Evolutionary conservation across 2,329 filamentous ascomycete genomes (phyloP).

Genomic region (Cephalotrichum gorgonifer): DNA sequence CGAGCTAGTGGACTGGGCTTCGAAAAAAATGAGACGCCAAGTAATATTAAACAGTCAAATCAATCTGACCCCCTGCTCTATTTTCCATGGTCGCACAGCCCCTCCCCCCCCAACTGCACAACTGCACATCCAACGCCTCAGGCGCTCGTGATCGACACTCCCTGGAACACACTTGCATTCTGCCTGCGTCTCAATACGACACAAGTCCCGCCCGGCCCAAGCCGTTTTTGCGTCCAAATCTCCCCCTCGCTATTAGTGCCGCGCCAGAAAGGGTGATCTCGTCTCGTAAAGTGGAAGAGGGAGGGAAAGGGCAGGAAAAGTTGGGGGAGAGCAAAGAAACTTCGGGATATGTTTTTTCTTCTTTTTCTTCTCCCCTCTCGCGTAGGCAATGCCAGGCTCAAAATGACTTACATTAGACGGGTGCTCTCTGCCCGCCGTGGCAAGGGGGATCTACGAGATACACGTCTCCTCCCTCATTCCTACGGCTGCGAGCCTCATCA

Average conservation of each 20-base stretch:
- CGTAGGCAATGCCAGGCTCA: not conserved
- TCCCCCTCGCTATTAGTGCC: no score
- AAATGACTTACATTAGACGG: not conserved
- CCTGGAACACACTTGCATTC: slow-evolving; percentile 1
- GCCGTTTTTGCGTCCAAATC: not conserved
- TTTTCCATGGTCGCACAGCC: no score
- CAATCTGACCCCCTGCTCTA: no score
- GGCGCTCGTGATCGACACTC: slow-evolving; percentile 3
- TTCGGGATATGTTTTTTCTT: no score
- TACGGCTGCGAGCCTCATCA: not conserved
- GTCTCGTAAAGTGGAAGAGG: not conserved
- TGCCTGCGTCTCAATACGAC: slow-evolving; percentile 1
- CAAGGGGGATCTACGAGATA: not conserved
- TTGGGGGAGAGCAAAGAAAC: no score
- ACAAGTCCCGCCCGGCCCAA: not conserved
- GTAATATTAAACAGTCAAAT: no score
- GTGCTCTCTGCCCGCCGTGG: not conserved
- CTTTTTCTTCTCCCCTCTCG: no score
- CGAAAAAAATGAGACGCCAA: no score
- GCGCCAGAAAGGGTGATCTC: not conserved
- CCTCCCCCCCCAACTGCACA: no score
- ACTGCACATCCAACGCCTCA: slow-evolving; percentile 4
- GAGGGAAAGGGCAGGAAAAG: no score
- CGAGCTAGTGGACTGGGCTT: no score
- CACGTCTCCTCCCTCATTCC: not conserved